phyloP scores from a whole-genome alignment of 768 basidiomycete species.

The Tephrocybe sp. region DNA sequence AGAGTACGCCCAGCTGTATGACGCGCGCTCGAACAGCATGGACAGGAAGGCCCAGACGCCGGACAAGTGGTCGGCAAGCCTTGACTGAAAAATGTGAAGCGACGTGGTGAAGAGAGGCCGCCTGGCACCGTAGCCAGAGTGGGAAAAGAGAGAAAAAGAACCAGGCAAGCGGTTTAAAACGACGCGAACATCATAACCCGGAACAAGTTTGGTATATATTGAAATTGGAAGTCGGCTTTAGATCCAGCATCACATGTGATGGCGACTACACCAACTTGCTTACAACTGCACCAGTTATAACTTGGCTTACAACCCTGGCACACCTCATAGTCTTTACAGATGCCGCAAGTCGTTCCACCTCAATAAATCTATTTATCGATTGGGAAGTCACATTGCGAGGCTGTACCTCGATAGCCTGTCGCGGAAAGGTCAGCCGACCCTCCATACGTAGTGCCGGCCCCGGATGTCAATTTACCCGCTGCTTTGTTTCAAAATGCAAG shows the following conservation, averaged over 20 bases:
- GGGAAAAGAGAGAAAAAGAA: conserved; percentile 2
- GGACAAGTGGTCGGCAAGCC: conserved; percentile 14
- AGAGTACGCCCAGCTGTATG: conserved; percentile 47
- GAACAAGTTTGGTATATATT: conserved; percentile 10
- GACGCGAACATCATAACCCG: conserved; percentile 15
- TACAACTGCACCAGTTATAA: background rate
- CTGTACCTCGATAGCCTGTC: background rate
- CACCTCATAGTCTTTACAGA: background rate
- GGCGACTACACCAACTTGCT: too few relatives aligned
- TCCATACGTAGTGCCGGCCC: conserved; percentile 4
- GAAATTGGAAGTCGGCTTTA: conserved; percentile 15
- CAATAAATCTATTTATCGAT: background rate
- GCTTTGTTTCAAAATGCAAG: conserved; percentile 8
- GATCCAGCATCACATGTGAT: conserved; percentile 19
- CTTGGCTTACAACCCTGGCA: too few relatives aligned
- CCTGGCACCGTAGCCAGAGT: background rate
- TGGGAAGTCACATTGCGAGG: conserved; percentile 11
- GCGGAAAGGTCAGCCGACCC: conserved; percentile 15
- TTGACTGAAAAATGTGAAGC: conserved; percentile 6
- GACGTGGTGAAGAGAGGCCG: conserved; percentile 15
- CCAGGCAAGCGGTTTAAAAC: conserved; percentile 11
- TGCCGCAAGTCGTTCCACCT: background rate
- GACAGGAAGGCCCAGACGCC: conserved; percentile 24
- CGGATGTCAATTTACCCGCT: conserved; percentile 11
- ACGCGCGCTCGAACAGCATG: conserved; percentile 40